A percentile compares a stretch with the other conserved stretches of the same genome.
These are phyloP conservation scores for Blastobotrys malaysiensis DNA, from an alignment of 1,139 yeast genomes.

Conservation along the genomic window DNA sequence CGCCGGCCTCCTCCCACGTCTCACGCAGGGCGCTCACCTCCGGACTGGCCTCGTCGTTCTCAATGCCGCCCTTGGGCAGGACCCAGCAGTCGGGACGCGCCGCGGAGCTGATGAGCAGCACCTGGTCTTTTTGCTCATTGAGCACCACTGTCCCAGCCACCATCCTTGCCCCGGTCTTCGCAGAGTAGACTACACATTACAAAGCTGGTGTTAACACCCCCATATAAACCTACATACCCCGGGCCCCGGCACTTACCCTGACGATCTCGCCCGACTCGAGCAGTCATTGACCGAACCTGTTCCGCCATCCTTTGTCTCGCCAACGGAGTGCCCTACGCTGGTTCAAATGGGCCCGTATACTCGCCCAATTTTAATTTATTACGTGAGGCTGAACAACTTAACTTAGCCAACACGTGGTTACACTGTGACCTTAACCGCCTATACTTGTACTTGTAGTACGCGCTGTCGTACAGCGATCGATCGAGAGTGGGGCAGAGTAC, in stretches of 20 bases:
- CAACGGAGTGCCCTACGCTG: not conserved
- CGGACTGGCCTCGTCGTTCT: constrained; percentile 59
- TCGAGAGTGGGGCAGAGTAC: too few species aligned
- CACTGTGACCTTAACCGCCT: too few species aligned
- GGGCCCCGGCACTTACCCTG: constrained; percentile 6
- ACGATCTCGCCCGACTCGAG: constrained; percentile 10
- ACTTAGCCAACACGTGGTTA: not conserved
- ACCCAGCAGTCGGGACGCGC: constrained; percentile 70
- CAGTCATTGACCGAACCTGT: constrained; percentile 5
- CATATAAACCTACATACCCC: not conserved
- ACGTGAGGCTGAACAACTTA: not conserved
- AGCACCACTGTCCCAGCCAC: constrained; percentile 89
- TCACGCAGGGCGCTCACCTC: constrained; percentile 67
- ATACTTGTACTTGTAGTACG: too few species aligned
- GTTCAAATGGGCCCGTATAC: not conserved
- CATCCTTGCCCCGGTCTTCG: constrained; percentile 66
- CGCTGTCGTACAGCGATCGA: too few species aligned
- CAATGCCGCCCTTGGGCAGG: constrained; percentile 95
- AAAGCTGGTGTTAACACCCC: not conserved
- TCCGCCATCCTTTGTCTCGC: not conserved
- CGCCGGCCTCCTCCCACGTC: constrained; percentile 98
- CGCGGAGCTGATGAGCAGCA: constrained; percentile 72
- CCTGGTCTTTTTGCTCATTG: constrained; percentile 49
- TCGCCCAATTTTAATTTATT: not conserved
- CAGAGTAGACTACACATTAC: constrained; percentile 36